A percentile compares a stretch with the other conserved stretches of the same genome.
Conservation (phyloP, 345 rosid genomes). For the Draba incana region DNA sequence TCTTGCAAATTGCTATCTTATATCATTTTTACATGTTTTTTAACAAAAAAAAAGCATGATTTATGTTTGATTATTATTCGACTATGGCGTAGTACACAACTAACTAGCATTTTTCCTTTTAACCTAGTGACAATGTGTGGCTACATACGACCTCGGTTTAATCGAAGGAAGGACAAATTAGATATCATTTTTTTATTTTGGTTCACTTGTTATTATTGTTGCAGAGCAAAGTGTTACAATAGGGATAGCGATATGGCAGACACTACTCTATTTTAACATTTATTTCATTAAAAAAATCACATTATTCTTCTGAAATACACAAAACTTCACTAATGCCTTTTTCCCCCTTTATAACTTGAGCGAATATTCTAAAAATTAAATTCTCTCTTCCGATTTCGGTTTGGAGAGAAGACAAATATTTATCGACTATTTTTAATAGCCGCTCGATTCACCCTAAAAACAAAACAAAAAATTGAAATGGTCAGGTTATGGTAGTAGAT, state of each 20-base stretch:
- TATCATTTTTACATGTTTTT: no score
- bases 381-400: no score
- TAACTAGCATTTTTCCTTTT: neutral
- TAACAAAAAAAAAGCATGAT: neutral
- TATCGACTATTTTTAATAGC: no score
- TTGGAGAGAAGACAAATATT: neutral
- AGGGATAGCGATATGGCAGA: constrained; percentile 33
- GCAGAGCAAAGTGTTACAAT: constrained; percentile 28
- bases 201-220: constrained; percentile 18
- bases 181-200: constrained; percentile 20
- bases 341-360: no score
- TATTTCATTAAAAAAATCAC: neutral
- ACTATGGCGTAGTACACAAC: neutral
- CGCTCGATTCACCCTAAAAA: no score
- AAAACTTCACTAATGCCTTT: neutral
- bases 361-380: no score
- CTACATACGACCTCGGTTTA: constrained; percentile 41
- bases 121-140: neutral
- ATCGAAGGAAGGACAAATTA: constrained; percentile 41
- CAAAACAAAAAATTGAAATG: neutral
- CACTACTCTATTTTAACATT: constrained; percentile 8
- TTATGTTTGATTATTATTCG: neutral
- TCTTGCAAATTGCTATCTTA: no score
- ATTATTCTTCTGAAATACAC: constrained; percentile 1
- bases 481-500: constrained; percentile 1